Evolutionary conservation across 257 asterid species (phyloP).

Genomic region (Nicotiana tomentosiformis): DNA sequence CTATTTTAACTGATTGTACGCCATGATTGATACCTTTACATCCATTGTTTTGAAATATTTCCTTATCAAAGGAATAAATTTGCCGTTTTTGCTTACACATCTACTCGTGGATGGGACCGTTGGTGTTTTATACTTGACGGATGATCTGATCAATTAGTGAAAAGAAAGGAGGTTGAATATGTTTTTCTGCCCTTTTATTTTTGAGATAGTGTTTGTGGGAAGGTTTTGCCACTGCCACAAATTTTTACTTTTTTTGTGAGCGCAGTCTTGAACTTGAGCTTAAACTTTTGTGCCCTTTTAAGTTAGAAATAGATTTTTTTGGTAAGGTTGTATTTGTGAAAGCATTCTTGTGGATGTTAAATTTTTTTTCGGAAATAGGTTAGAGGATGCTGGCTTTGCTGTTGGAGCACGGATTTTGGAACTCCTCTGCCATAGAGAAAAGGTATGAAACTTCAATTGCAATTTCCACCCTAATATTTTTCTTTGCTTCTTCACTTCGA

Average conservation of each 20-base stretch:
- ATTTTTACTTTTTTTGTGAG: not conserved
- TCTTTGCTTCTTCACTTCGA: not conserved
- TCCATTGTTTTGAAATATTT: not conserved
- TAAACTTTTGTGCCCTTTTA: not conserved
- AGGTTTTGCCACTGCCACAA: not conserved
- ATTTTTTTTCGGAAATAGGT: slow-evolving; percentile 29
- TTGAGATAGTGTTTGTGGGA: not conserved
- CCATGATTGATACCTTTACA: not conserved
- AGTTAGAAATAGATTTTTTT: not conserved
- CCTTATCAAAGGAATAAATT: not conserved
- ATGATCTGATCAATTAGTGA: not conserved
- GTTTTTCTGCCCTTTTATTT: not conserved
- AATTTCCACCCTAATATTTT: not conserved
- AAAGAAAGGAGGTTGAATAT: not conserved
- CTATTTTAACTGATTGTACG: not conserved
- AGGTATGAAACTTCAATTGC: slow-evolving; percentile 35
- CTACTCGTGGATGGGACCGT: not conserved
- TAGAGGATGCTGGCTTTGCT: slow-evolving; percentile 83
- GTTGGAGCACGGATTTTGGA: slow-evolving; percentile 78
- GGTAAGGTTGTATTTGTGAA: not conserved
- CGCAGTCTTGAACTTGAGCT: not conserved
- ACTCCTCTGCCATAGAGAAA: slow-evolving; percentile 82
- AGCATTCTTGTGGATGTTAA: not conserved
- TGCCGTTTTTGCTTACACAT: not conserved
- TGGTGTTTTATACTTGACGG: not conserved